Percentiles rank a stretch among this genome's conserved stretches.
phyloP scores from a whole-genome alignment of 495 filamentous ascomycete genomes.

The Hypoxylon fuscum region DNA sequence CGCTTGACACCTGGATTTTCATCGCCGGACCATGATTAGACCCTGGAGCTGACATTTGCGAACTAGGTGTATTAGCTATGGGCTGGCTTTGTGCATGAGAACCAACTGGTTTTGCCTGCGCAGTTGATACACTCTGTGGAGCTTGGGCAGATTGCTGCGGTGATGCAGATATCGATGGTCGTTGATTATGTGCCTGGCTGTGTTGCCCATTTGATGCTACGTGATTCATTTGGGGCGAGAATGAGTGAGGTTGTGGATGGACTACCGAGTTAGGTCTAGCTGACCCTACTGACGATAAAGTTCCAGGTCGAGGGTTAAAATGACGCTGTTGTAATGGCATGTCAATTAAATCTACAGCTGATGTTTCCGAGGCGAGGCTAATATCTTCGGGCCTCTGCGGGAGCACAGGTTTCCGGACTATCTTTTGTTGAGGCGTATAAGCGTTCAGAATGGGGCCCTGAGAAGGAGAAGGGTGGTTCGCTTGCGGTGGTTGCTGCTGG shows the following conservation, averaged over 20 bases:
- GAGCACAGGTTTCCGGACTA: constrained; percentile 13
- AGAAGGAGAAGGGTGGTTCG: constrained; percentile 2
- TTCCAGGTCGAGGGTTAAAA: not conserved
- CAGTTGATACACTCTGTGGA: not conserved
- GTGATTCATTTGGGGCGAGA: constrained; percentile 4
- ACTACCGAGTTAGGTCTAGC: not conserved
- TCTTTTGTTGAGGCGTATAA: constrained; percentile 14
- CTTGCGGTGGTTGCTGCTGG: constrained; percentile 12
- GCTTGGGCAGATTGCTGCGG: constrained; percentile 9
- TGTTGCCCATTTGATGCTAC: constrained; percentile 5
- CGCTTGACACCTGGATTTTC: constrained; percentile 5
- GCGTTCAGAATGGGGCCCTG: not conserved
- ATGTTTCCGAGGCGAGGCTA: constrained; percentile 2
- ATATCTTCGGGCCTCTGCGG: constrained; percentile 7
- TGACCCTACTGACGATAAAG: not conserved
- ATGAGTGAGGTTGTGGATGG: constrained; percentile 7
- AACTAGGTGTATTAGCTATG: not conserved
- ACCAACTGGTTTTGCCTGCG: not conserved
- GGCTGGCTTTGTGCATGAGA: constrained; percentile 3
- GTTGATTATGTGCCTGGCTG: constrained; percentile 7
- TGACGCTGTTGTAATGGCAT: constrained; percentile 7
- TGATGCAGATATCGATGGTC: constrained; percentile 16
- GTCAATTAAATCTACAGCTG: not conserved
- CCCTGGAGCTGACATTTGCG: constrained; percentile 10
- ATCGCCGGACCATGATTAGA: not conserved